These are phyloP conservation scores for Aspergillus viridinutans DNA, from an alignment of 2,329 filamentous ascomycete species.

Conservation along the genomic window DNA sequence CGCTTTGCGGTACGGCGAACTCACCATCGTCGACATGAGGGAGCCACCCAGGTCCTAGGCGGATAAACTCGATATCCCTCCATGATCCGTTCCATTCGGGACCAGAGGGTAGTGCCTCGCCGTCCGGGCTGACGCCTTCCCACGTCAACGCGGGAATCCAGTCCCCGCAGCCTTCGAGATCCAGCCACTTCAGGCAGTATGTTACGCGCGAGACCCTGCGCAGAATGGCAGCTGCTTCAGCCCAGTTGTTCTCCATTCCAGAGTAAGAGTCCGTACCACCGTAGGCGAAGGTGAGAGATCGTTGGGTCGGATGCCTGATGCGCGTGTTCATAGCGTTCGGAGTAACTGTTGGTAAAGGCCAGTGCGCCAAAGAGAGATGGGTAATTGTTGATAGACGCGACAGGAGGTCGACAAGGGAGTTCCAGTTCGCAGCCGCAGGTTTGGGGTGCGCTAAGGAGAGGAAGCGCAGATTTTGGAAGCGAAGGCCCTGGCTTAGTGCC, in stretches of 20 bases:
- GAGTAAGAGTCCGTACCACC: constrained; percentile 53
- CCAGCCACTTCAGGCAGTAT: constrained; percentile 58
- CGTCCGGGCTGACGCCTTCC: constrained; percentile 28
- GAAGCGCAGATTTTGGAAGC: constrained; percentile 53
- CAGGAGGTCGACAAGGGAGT: constrained; percentile 51
- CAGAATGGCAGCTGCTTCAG: constrained; percentile 54
- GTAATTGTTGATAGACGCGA: constrained; percentile 54
- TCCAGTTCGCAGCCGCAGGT: constrained; percentile 48
- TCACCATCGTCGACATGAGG: constrained; percentile 21
- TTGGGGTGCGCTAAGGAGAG: constrained; percentile 54
- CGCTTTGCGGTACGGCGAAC: background rate
- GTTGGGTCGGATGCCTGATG: constrained; percentile 37
- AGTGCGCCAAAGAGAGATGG: constrained; percentile 60
- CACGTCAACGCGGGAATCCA: constrained; percentile 54
- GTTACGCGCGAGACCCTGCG: constrained; percentile 53
- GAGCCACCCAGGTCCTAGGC: constrained; percentile 41
- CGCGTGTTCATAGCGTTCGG: constrained; percentile 48
- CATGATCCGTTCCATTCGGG: constrained; percentile 46
- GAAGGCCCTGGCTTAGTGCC: constrained; percentile 23
- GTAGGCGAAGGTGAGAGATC: constrained; percentile 42
- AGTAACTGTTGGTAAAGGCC: constrained; percentile 57
- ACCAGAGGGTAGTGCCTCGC: constrained; percentile 24
- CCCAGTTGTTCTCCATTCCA: constrained; percentile 51
- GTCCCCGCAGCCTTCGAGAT: constrained; percentile 55
- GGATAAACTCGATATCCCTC: constrained; percentile 42